These are phyloP conservation scores for Nemania serpens DNA, from an alignment of 2,329 filamentous ascomycete genomes.

Conservation along the genomic window DNA sequence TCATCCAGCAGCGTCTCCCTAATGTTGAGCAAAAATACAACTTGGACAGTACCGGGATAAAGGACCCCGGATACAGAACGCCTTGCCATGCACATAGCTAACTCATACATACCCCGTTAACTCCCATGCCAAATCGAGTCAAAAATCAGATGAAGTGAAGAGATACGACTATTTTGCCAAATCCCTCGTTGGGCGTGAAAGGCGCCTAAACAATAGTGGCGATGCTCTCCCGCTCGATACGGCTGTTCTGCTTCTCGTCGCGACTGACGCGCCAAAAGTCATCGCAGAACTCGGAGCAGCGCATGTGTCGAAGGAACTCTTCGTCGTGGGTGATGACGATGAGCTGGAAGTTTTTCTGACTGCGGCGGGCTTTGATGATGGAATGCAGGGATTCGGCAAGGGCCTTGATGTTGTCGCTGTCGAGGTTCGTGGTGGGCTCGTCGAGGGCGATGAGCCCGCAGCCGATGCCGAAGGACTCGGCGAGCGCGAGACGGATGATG, in stretches of 20 bases:
- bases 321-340: constrained; percentile 99
- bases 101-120: not conserved
- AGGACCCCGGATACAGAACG: constrained; percentile 15
- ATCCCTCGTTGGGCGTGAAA: constrained; percentile 27
- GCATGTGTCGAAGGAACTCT: constrained; percentile 91
- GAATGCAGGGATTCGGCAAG: constrained; percentile 82
- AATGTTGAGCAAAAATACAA: no score
- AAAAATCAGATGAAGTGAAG: not conserved
- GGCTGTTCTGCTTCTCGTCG: constrained; percentile 83
- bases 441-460: constrained; percentile 96
- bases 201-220: constrained; percentile 48
- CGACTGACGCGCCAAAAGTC: constrained; percentile 86
- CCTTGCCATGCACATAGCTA: constrained; percentile 21
- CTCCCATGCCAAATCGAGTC: not conserved
- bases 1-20: no score
- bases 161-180: not conserved
- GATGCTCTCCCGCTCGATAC: constrained; percentile 74
- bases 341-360: constrained; percentile 94
- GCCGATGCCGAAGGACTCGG: constrained; percentile 94
- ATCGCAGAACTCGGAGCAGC: constrained; percentile 90
- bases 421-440: constrained; percentile 96
- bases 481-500: constrained; percentile 93
- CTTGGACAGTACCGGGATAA: not conserved
- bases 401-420: constrained; percentile 90
- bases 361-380: constrained; percentile 82